Percentiles rank a stretch among this genome's conserved stretches.
Evolutionary conservation across 192 early-diverging fungal genomes (phyloP).

Genomic region (Linderina pennispora): DNA sequence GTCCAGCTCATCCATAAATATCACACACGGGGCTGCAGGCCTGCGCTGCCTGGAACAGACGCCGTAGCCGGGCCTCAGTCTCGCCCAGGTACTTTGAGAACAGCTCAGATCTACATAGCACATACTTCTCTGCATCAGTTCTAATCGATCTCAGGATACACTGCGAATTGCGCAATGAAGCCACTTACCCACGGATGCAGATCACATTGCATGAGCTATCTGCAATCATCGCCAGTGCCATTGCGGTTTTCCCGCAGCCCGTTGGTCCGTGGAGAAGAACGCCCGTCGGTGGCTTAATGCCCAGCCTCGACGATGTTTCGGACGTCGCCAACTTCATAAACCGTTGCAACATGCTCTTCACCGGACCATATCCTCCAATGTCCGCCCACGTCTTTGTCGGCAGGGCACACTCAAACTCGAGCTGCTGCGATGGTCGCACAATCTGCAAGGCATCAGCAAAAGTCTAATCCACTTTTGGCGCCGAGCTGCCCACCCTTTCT

Average conservation of each 20-base stretch:
- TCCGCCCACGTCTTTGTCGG: constrained; percentile 52
- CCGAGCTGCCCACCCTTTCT: too few species aligned
- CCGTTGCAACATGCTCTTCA: constrained; percentile 55
- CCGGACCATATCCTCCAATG: constrained; percentile 66
- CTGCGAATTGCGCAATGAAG: background rate
- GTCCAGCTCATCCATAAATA: constrained; percentile 96
- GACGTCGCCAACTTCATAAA: constrained; percentile 54
- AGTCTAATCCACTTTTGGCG: too few species aligned
- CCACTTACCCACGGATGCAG: constrained; percentile 68
- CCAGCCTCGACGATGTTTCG: constrained; percentile 51
- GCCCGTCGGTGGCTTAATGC: constrained; percentile 70
- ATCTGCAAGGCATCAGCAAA: constrained; percentile 45
- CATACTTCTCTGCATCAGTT: too few species aligned
- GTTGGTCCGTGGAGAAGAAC: constrained; percentile 89
- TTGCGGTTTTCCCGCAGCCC: constrained; percentile 87
- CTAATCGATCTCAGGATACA: too few species aligned
- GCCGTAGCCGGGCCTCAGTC: constrained; percentile 75
- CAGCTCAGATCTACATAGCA: constrained; percentile 61
- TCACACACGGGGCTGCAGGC: constrained; percentile 78
- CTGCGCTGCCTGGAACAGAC: constrained; percentile 79
- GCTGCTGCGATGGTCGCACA: constrained; percentile 59
- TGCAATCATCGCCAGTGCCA: constrained; percentile 74
- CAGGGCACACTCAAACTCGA: constrained; percentile 53
- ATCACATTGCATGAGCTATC: constrained; percentile 80
- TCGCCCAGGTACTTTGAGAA: constrained; percentile 96